These are phyloP conservation scores for Amphibolis antarctica DNA, from an alignment of 106 monocot genomes.

Conservation along the genomic window DNA sequence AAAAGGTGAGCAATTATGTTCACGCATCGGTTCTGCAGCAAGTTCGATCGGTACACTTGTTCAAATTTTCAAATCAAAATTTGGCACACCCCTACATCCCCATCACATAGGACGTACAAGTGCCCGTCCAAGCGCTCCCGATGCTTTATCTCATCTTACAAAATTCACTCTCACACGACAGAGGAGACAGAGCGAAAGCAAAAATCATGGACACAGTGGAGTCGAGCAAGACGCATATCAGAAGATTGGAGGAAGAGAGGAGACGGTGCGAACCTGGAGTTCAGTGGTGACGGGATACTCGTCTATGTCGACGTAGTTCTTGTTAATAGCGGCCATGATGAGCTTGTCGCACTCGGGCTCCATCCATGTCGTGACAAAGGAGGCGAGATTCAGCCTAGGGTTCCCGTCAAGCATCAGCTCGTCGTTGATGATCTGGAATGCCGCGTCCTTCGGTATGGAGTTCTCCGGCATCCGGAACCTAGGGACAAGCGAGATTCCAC, in stretches of 20 bases:
- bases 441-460: constrained; percentile 51
- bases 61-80: background rate
- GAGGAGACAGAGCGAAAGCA: too few species aligned
- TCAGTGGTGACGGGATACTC: constrained; percentile 68
- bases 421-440: constrained; percentile 62
- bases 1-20: constrained; percentile 27
- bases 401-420: constrained; percentile 57
- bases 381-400: constrained; percentile 54
- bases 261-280: too few species aligned
- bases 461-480: constrained; percentile 30
- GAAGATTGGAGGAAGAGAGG: too few species aligned
- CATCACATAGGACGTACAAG: too few species aligned
- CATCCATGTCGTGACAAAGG: constrained; percentile 62
- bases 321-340: constrained; percentile 44
- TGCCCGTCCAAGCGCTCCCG: too few species aligned
- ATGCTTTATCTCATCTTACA: too few species aligned
- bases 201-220: too few species aligned
- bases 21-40: constrained; percentile 20
- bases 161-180: too few species aligned
- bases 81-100: too few species aligned
- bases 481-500: too few species aligned
- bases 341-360: constrained; percentile 60
- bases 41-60: too few species aligned
- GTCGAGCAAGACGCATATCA: too few species aligned
- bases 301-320: constrained; percentile 68